Percentiles rank a stretch among this genome's conserved stretches.
These are phyloP conservation scores for Nigrospora sphaerica DNA, from an alignment of 2,329 filamentous ascomycete genomes.

Conservation along the genomic window DNA sequence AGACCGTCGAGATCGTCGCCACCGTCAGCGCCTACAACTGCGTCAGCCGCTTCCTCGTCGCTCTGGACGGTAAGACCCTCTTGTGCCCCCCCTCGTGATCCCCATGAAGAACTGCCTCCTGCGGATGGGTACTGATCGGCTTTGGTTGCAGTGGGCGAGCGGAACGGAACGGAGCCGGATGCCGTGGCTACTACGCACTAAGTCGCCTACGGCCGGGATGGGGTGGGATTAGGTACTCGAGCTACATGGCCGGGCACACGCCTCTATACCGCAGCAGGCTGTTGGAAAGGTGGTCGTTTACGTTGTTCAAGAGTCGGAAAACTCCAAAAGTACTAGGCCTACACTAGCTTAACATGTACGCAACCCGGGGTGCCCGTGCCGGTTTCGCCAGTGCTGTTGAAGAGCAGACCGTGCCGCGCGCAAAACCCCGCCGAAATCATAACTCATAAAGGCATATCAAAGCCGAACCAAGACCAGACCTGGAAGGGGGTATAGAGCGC, in stretches of 20 bases:
- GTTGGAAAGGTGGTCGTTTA: too few relatives aligned
- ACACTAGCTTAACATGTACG: too few relatives aligned
- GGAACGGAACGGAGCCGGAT: constrained; percentile 28
- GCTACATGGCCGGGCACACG: too few relatives aligned
- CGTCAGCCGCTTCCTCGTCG: constrained; percentile 76
- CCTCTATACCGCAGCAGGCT: too few relatives aligned
- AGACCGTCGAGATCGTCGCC: constrained; percentile 75
- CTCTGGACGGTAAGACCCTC: constrained; percentile 59
- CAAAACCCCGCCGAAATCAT: too few relatives aligned
- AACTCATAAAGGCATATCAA: background rate
- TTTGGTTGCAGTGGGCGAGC: constrained; percentile 44
- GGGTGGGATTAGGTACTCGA: too few relatives aligned
- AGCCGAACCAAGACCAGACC: background rate
- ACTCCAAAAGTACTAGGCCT: too few relatives aligned
- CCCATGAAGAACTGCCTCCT: background rate
- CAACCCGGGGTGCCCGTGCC: too few relatives aligned
- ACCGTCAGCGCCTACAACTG: constrained; percentile 74
- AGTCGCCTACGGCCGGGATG: too few relatives aligned
- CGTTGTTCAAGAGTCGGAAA: too few relatives aligned
- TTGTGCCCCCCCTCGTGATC: background rate
- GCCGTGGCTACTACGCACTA: background rate
- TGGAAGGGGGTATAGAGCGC: constrained; percentile 3
- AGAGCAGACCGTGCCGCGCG: too few relatives aligned
- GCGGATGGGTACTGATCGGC: constrained; percentile 15
- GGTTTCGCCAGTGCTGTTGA: too few relatives aligned